A percentile compares a stretch with the other conserved stretches of the same genome.
Evolutionary conservation across 768 basidiomycete species (phyloP).

Genomic region (Strobilomyces confusus): DNA sequence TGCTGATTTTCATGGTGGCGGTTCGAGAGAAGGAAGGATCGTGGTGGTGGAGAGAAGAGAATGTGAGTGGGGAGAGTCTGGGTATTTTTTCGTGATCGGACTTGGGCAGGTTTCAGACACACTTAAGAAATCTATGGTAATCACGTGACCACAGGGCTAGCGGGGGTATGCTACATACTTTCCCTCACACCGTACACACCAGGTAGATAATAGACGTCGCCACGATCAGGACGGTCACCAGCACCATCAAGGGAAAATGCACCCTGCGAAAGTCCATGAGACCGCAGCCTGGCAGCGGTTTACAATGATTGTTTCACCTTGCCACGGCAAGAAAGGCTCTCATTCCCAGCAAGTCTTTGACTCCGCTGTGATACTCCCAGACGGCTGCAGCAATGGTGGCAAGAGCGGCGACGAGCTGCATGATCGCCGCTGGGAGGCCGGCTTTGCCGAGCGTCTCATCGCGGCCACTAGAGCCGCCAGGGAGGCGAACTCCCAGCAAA

Average conservation of each 20-base stretch:
- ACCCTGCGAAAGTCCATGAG: conserved; percentile 32
- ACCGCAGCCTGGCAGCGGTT: neutral
- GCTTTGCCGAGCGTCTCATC: conserved; percentile 25
- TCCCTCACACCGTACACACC: conserved; percentile 23
- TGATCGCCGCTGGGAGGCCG: conserved; percentile 45
- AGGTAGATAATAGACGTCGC: conserved; percentile 51
- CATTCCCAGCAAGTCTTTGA: conserved; percentile 50
- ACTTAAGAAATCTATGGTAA: neutral
- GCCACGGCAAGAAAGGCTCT: conserved; percentile 57
- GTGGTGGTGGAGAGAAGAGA: conserved; percentile 12
- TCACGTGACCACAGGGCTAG: conserved; percentile 20
- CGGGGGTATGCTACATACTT: neutral
- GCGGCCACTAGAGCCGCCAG: conserved; percentile 31
- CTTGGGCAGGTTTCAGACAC: neutral
- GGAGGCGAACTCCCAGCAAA: conserved; percentile 57
- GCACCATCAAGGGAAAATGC: conserved; percentile 49
- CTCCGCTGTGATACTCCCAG: conserved; percentile 65
- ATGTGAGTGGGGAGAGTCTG: conserved; percentile 5
- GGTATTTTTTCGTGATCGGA: conserved; percentile 25
- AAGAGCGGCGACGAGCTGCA: conserved; percentile 53
- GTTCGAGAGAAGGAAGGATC: conserved; percentile 21
- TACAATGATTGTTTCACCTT: conserved; percentile 40
- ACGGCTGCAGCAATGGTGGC: conserved; percentile 51
- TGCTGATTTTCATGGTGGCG: conserved; percentile 81
- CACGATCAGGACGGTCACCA: conserved; percentile 46